Percentiles rank a stretch among this genome's conserved stretches.
These are phyloP conservation scores for Solanum sitiens DNA, from an alignment of 257 asterid genomes.

Conservation along the genomic window DNA sequence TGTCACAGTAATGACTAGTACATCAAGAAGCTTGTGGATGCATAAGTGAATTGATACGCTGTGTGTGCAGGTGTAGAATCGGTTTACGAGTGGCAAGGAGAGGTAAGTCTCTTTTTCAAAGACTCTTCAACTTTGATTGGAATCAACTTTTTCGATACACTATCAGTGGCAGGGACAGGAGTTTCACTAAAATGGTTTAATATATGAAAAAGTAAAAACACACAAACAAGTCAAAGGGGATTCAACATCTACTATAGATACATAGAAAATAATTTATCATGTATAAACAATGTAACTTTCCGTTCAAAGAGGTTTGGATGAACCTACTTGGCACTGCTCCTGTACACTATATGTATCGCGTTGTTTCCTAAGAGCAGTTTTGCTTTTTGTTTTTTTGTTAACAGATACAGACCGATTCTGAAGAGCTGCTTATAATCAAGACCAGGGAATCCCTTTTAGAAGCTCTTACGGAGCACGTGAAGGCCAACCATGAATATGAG, in stretches of 20 bases:
- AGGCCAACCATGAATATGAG: slow-evolving; percentile 92
- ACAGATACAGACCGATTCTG: slow-evolving; percentile 85
- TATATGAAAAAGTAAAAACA: background rate
- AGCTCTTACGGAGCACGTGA: slow-evolving; percentile 78
- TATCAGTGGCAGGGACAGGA: background rate
- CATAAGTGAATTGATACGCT: background rate
- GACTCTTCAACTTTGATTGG: background rate
- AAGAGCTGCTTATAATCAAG: slow-evolving; percentile 90
- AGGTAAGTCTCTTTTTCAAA: slow-evolving; percentile 32
- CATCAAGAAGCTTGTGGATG: background rate
- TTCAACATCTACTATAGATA: background rate
- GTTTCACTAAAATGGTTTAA: background rate
- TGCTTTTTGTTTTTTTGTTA: background rate
- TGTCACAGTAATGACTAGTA: background rate
- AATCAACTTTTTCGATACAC: background rate
- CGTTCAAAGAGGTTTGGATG: background rate
- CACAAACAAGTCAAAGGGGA: background rate
- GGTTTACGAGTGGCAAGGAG: slow-evolving; percentile 88
- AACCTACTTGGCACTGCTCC: background rate
- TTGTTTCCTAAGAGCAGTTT: background rate
- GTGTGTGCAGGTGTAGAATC: slow-evolving; percentile 71
- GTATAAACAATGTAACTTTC: background rate
- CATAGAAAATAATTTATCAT: background rate
- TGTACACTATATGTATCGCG: background rate
- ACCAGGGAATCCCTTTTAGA: slow-evolving; percentile 84